Base-by-base conservation (phyloP, 345 rosid genomes). In the Cardamine occulta region DNA sequence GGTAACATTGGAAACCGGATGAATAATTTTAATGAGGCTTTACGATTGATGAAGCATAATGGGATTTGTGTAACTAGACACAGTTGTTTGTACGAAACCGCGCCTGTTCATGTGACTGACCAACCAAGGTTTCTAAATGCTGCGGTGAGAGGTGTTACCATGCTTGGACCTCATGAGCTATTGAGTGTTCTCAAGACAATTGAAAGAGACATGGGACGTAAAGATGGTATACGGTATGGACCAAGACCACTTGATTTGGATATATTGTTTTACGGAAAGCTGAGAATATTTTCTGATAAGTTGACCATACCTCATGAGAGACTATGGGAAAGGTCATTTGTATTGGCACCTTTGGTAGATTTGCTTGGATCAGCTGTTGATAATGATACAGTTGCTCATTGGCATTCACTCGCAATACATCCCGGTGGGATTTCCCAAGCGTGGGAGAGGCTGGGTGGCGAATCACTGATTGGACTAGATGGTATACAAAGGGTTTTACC, bases 261-360 rank as follows among this genome's bases (percentile, higher is more conserved):
- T 53, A 90, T 94, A 62, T 70, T 94, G 83, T 94, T 94, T 70
- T 91, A 90, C 32, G 97, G 97, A 8, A 88, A 84, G 79, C 80
- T 84, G 58, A 88, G 79, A 61, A 55, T 91, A 37, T 34, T 48
- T 74, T 94, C 97, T 13, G 91, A 87, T 53, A 63, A 47, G 19
- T 90, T 91, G 26, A 70, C 84, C 7, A 81, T 91, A 48, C 97
- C 98, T 4, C 98, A 94, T 31, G 88, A 86, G 87, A 85, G 97
- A 79, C 88, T 94, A 35, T 90, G 89, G 89, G 97, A 94, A 85
- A 86, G 98, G 57, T 88, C 96, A 17, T 94, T 94, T 85, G 97
- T 91, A 8, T 63, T 94, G 81, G 98, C 97, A 13, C 97, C 98
- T 2, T 82, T 94, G 87, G 76, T 90, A 18, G 97, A 94, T 88